Evolutionary conservation across 768 basidiomycete genomes (phyloP).

Genomic region (Lentinula sp.): DNA sequence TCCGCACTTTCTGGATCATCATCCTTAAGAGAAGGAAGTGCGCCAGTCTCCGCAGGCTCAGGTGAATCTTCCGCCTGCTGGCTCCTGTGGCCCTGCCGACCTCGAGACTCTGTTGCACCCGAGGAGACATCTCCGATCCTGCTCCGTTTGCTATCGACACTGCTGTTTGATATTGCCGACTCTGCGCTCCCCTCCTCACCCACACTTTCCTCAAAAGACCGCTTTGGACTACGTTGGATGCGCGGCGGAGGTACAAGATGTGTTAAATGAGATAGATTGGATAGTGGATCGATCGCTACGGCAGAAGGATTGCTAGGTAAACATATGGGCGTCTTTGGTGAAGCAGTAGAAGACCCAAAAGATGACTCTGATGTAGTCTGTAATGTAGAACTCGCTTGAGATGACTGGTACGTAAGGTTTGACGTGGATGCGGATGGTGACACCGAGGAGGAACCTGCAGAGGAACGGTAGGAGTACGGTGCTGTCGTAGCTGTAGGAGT

Average conservation of each 20-base stretch:
- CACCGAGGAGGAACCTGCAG: background rate
- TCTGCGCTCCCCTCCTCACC: conserved; percentile 22
- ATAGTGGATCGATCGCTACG: conserved; percentile 7
- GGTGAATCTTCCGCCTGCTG: background rate
- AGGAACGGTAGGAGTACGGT: background rate
- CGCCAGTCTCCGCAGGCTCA: background rate
- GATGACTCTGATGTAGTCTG: background rate
- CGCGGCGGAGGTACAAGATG: conserved; percentile 18
- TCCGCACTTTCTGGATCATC: background rate
- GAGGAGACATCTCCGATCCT: background rate
- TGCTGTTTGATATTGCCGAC: background rate
- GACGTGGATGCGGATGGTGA: background rate
- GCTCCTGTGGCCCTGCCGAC: background rate
- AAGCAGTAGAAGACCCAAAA: background rate
- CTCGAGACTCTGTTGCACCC: background rate
- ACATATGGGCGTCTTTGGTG: background rate
- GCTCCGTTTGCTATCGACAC: conserved; percentile 4
- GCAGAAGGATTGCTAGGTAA: conserved; percentile 3
- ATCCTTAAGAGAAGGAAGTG: background rate
- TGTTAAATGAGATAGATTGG: conserved; percentile 13
- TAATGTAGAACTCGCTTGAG: conserved; percentile 4
- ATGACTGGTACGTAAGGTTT: background rate
- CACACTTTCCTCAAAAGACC: conserved; percentile 46
- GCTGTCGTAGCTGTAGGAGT: background rate
- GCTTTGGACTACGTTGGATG: conserved; percentile 46